Evolutionary conservation across 345 rosid genomes (phyloP).

Genomic region (Rhodomyrtus tomentosa): DNA sequence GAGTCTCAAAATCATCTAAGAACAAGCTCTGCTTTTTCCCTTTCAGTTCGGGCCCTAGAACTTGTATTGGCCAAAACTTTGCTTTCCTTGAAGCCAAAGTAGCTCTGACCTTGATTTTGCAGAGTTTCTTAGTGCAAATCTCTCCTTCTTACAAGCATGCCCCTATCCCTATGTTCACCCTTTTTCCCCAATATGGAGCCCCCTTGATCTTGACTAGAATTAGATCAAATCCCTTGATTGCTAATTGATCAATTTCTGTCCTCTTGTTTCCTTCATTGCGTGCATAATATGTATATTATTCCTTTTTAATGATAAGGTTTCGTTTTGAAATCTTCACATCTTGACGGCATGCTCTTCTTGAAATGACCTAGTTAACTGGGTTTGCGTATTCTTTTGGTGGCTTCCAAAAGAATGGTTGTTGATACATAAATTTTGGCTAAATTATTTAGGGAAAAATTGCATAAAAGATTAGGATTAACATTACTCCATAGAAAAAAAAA

Average conservation of each 20-base stretch:
- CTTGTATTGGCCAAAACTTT: background rate
- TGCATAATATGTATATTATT: background rate
- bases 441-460: too few species aligned
- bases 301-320: background rate
- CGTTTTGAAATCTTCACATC: background rate
- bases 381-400: background rate
- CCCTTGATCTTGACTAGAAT: background rate
- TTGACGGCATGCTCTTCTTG: background rate
- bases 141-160: background rate
- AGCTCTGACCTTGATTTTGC: background rate
- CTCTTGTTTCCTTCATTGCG: background rate
- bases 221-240: fast-evolving
- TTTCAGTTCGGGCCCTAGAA: background rate
- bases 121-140: background rate
- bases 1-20: background rate
- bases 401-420: too few species aligned
- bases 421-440: too few species aligned
- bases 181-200: background rate
- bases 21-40: background rate
- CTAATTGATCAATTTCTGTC: background rate
- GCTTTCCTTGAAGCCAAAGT: background rate
- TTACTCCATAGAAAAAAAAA: too few species aligned
- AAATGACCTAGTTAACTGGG: background rate
- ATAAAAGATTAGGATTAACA: too few species aligned
- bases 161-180: fast-evolving